phyloP scores from a whole-genome alignment of 495 filamentous ascomycete genomes.

The Evernia prunastri region DNA sequence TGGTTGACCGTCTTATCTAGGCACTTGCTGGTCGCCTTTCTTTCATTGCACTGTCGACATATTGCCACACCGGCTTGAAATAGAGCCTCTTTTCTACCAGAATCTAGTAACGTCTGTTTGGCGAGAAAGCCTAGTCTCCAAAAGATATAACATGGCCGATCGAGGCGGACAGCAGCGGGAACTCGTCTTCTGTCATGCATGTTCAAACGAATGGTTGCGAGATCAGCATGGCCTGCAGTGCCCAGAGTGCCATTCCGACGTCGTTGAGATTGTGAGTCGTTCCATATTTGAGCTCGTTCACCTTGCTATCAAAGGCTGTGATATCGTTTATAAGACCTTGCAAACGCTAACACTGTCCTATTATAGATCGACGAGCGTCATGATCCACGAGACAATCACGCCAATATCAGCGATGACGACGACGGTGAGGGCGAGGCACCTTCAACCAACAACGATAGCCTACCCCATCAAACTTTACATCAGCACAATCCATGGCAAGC shows the following conservation, averaged over 20 bases:
- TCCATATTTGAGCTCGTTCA: not conserved
- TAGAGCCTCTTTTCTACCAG: not conserved
- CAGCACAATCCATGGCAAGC: slow-evolving; percentile 31
- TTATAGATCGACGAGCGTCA: slow-evolving; percentile 35
- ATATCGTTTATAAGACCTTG: not conserved
- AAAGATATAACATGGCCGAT: slow-evolving; percentile 14
- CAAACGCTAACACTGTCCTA: slow-evolving; percentile 7
- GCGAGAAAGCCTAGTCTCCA: not conserved
- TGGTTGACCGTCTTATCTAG: not conserved
- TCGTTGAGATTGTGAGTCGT: slow-evolving; percentile 71
- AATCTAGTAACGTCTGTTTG: not conserved
- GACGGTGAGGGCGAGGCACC: slow-evolving; percentile 25
- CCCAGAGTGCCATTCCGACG: slow-evolving; percentile 69
- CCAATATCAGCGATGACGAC: slow-evolving; percentile 5
- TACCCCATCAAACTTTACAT: slow-evolving; percentile 28
- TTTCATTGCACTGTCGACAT: not conserved
- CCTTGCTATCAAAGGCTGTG: not conserved
- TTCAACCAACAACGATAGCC: slow-evolving; percentile 15
- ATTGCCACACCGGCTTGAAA: not conserved
- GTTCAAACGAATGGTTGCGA: slow-evolving; percentile 70
- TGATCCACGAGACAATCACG: slow-evolving; percentile 34
- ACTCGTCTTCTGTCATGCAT: slow-evolving; percentile 75
- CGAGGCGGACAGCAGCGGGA: slow-evolving; percentile 47
- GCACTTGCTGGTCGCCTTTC: not conserved
- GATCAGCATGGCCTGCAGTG: slow-evolving; percentile 62